Conservation (phyloP, 257 asterid genomes). For the Ilex aquifolium region DNA sequence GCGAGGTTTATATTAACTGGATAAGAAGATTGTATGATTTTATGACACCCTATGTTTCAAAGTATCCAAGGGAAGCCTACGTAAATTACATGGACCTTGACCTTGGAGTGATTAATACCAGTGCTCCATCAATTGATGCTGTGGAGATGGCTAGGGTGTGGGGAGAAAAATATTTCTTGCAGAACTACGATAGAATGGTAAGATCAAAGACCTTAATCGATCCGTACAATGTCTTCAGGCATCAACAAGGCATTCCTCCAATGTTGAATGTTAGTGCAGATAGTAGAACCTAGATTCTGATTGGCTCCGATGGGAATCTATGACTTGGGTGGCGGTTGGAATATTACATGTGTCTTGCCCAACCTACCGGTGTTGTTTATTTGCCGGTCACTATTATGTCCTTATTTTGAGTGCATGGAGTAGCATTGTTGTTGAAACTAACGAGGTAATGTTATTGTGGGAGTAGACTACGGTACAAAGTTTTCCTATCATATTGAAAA, state of each 20-base stretch:
- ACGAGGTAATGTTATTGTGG: no score
- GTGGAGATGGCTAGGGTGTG: conserved; percentile 57
- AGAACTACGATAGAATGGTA: conserved; percentile 63
- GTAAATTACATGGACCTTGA: conserved; percentile 74
- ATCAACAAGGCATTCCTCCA: conserved; percentile 71
- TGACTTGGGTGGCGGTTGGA: no score
- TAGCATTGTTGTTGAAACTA: no score
- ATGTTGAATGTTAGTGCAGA: neutral
- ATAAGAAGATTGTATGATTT: conserved; percentile 43
- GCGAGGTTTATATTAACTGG: conserved; percentile 41
- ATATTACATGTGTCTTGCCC: no score
- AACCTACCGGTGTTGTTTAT: no score
- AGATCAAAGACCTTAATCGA: conserved; percentile 55
- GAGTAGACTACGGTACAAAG: no score
- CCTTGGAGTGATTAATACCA: conserved; percentile 39
- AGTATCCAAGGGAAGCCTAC: conserved; percentile 58
- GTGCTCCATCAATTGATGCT: conserved; percentile 12
- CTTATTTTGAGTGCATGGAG: no score
- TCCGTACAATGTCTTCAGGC: conserved; percentile 49
- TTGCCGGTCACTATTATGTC: no score
- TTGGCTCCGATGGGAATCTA: no score
- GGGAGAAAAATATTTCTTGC: conserved; percentile 71
- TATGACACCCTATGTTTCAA: conserved; percentile 52
- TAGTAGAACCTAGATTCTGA: no score
- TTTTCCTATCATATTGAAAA: no score